Conservation (phyloP, 805 yeast species). For the Wickerhamomyces strasburgensis region DNA sequence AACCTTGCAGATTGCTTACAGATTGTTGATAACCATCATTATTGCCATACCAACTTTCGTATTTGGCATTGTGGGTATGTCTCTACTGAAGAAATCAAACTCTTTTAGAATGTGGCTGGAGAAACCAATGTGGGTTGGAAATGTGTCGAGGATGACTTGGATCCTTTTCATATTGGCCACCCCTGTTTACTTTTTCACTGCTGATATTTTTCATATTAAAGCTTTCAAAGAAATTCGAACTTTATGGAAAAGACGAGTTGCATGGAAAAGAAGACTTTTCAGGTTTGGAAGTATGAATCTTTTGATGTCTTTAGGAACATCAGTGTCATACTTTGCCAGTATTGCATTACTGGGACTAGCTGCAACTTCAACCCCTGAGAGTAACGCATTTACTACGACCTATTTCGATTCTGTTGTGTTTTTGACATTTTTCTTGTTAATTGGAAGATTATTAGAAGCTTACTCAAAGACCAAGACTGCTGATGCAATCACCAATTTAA, state of each 20-base stretch:
- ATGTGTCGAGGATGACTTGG: constrained; percentile 61
- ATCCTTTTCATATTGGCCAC: constrained; percentile 59
- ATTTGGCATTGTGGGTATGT: constrained; percentile 68
- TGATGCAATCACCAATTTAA: constrained; percentile 51
- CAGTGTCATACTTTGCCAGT: constrained; percentile 67
- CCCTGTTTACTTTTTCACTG: constrained; percentile 71
- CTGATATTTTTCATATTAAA: constrained; percentile 65
- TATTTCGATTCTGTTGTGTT: constrained; percentile 80
- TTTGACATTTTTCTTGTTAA: constrained; percentile 62
- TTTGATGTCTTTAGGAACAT: constrained; percentile 67
- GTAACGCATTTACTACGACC: constrained; percentile 50
- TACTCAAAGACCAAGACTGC: constrained; percentile 65
- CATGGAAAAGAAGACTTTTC: constrained; percentile 52
- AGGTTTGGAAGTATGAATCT: constrained; percentile 77
- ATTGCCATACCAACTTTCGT: constrained; percentile 65
- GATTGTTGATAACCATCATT: constrained; percentile 45
- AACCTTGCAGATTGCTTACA: constrained; percentile 37
- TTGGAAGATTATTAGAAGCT: constrained; percentile 66
- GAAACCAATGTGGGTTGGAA: constrained; percentile 58
- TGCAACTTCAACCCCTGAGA: constrained; percentile 25
- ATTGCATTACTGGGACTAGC: constrained; percentile 48
- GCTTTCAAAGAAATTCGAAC: constrained; percentile 55
- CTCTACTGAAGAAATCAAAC: constrained; percentile 41
- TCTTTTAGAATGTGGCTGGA: constrained; percentile 48
- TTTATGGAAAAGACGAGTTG: constrained; percentile 51